phyloP scores from a whole-genome alignment of 768 basidiomycete species.

The Mycena rosella region DNA sequence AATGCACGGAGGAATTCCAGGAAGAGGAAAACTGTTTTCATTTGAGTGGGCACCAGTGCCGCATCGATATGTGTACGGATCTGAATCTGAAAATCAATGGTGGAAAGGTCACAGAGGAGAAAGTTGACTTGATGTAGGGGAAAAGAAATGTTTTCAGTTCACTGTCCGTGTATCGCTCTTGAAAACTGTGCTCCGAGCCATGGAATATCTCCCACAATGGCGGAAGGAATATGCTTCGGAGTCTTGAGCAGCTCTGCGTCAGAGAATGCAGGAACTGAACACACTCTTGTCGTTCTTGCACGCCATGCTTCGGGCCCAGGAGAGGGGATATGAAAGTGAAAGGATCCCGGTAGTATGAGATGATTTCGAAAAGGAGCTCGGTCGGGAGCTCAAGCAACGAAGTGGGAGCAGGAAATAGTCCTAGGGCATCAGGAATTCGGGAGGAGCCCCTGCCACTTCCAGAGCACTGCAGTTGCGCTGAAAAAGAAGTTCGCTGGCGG shows the following conservation, averaged over 20 bases:
- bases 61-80: slow-evolving; percentile 24
- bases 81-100: neutral
- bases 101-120: neutral
- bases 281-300: neutral
- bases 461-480: too few relatives aligned
- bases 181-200: neutral
- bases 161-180: neutral
- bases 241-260: slow-evolving; percentile 7
- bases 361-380: slow-evolving; percentile 17
- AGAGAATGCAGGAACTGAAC: neutral
- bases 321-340: slow-evolving; percentile 9
- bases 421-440: too few relatives aligned
- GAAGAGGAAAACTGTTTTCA: slow-evolving; percentile 8
- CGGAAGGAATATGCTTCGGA: slow-evolving; percentile 2
- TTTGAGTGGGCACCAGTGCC: neutral
- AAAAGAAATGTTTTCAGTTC: slow-evolving; percentile 6
- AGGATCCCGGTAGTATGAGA: neutral
- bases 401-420: too few relatives aligned
- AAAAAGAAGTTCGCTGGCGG: too few relatives aligned
- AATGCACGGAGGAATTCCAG: slow-evolving; percentile 12
- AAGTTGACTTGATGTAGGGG: slow-evolving; percentile 4
- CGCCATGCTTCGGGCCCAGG: neutral
- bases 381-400: slow-evolving; percentile 5
- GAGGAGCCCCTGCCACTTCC: too few relatives aligned
- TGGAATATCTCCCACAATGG: slow-evolving; percentile 8